Evolutionary conservation across 306 rosid genomes (phyloP), one percentile per base, ranked within the genome.

Genomic region (Hippophae rhamnoides): DNA sequence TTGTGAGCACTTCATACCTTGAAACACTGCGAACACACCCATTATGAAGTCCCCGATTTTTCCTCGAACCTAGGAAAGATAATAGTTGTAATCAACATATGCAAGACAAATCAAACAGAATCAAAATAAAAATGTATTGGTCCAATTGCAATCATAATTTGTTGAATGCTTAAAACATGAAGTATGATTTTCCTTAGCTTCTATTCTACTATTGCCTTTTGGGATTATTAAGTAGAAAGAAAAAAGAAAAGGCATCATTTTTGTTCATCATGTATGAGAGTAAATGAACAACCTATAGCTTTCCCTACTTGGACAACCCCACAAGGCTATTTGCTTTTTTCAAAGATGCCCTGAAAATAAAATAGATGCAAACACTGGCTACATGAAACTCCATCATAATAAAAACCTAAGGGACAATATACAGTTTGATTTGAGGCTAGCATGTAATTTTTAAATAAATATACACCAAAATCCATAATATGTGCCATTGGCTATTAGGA

Each of bases 11-110:
- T 47, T 13, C 73, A 41, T 84, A 88, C 96, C 94, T 82, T 88
- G 94, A 72, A 88, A 88, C 69, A 88, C 96, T 64, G 79, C 48
- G 72, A 82, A 82, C 50, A 79, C 90, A 5, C 83, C 94, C 64
- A 73, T 72, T 66, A 88, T 70, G 79, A 81, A 85, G 64, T 81
- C 70, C 1, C 88, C 86, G 67, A 85, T 85, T 78, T 69, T 79
- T 6, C 83, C 86, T 65, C 93, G 85, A 64, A 82, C 79, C 96
- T 82, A 71, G 27, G 57, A 51, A 43, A 13, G 69, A 63, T 44
- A 61, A 25, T 58, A 41, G 62, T 26, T 66, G 26, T 12, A 56
- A 52, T 74, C 58, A 73, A 72, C 60, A 61, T 46, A 80, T 52
- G 41, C n/a, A 38, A 63, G 14, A 40, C 2, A 58, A 61, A 69